These are phyloP conservation scores for Linum trigynum DNA, from an alignment of 345 rosid genomes.

Conservation along the genomic window DNA sequence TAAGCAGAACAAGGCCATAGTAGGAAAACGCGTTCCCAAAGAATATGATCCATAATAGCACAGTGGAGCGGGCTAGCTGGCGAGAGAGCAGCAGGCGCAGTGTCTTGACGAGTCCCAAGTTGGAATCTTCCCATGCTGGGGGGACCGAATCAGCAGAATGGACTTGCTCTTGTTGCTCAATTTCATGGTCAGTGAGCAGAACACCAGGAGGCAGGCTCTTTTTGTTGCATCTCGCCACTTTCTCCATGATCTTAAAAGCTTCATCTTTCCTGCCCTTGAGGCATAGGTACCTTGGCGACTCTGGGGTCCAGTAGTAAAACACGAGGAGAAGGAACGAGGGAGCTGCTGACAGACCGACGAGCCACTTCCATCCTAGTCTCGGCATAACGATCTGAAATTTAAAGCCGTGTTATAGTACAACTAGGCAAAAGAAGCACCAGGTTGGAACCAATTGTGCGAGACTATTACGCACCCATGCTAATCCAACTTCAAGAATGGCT, in stretches of 20 bases:
- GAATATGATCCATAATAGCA: constrained; percentile 75
- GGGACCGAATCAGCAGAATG: not conserved
- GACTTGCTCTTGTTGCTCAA: constrained; percentile 26
- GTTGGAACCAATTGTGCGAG: not conserved
- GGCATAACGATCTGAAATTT: constrained; percentile 74
- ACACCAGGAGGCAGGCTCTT: constrained; percentile 50
- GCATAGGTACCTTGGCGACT: constrained; percentile 82
- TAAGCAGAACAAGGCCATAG: constrained; percentile 82
- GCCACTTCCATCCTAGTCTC: constrained; percentile 80
- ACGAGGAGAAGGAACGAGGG: constrained; percentile 72
- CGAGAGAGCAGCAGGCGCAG: constrained; percentile 61
- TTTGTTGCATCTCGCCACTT: constrained; percentile 47
- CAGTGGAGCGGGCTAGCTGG: constrained; percentile 48
- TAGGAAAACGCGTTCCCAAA: constrained; percentile 88
- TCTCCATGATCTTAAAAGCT: constrained; percentile 58
- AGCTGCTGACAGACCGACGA: constrained; percentile 62
- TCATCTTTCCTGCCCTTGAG: constrained; percentile 58
- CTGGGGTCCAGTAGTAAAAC: constrained; percentile 65
- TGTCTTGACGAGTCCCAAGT: constrained; percentile 32
- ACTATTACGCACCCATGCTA: constrained; percentile 63
- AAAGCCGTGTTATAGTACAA: constrained; percentile 1
- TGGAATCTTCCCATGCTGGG: constrained; percentile 27
- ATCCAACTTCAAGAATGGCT: constrained; percentile 63
- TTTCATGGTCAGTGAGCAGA: constrained; percentile 52
- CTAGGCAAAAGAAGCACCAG: not conserved